Percentiles rank a stretch among this genome's conserved stretches.
These are phyloP conservation scores for Lipomyces oligophaga DNA, from an alignment of 805 yeast species.

Conservation along the genomic window DNA sequence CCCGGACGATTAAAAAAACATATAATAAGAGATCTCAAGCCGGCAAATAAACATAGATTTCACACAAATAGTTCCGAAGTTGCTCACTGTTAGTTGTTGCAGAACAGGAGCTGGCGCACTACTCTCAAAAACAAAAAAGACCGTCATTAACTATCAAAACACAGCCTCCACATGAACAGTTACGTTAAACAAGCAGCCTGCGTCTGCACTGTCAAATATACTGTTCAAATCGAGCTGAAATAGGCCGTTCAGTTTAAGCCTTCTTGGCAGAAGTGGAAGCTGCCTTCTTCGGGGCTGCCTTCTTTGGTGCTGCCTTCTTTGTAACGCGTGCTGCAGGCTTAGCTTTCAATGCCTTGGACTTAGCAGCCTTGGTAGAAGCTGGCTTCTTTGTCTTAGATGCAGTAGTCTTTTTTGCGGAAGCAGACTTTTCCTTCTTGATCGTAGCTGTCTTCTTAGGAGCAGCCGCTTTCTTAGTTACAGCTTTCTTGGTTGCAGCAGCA, in stretches of 20 bases:
- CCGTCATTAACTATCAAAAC: constrained; percentile 16
- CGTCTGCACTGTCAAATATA: not conserved
- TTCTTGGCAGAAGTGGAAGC: constrained; percentile 32
- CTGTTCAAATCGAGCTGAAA: too few relatives aligned
- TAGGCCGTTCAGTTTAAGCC: constrained; percentile 29
- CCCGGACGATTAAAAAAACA: too few relatives aligned
- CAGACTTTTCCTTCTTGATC: constrained; percentile 28
- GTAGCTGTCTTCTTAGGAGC: constrained; percentile 30
- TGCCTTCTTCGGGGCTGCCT: constrained; percentile 7
- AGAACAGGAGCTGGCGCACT: too few relatives aligned
- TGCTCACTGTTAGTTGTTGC: too few relatives aligned
- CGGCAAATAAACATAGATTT: too few relatives aligned
- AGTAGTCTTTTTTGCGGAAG: constrained; percentile 27
- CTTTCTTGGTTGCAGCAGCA: constrained; percentile 36
- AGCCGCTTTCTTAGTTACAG: constrained; percentile 30
- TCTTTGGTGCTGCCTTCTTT: constrained; percentile 35
- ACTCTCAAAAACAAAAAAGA: not conserved
- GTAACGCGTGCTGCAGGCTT: constrained; percentile 31
- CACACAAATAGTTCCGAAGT: too few relatives aligned
- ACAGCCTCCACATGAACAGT: constrained; percentile 2
- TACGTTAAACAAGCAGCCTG: constrained; percentile 1
- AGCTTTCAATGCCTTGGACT: constrained; percentile 26
- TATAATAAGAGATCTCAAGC: too few relatives aligned
- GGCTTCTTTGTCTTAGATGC: constrained; percentile 29
- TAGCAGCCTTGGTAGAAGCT: constrained; percentile 16